These are phyloP conservation scores for Brassica hybrid DNA, from an alignment of 441 rosid species.

Conservation along the genomic window DNA sequence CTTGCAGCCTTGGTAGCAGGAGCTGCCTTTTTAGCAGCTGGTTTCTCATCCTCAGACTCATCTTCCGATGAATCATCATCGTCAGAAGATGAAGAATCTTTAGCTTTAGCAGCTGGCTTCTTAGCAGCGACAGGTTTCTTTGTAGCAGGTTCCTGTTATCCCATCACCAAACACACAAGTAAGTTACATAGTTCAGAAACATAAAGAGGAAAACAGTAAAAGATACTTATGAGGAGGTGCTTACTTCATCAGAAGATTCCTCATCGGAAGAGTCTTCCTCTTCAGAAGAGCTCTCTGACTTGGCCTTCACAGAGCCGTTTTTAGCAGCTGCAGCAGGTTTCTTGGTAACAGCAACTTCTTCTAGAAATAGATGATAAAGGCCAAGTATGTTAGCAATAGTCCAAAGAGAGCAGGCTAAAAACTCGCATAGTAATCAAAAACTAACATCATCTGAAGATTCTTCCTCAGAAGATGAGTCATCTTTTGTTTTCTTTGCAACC, in stretches of 20 bases:
- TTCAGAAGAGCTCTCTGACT: conserved; percentile 34
- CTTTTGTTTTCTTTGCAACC: conserved; percentile 35
- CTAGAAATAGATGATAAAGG: background rate
- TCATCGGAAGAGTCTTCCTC: conserved; percentile 41
- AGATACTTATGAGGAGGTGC: background rate
- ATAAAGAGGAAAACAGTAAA: background rate
- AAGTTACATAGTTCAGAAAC: background rate
- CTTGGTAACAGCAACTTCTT: conserved; percentile 33
- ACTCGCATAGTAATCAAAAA: background rate
- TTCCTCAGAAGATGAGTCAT: conserved; percentile 45
- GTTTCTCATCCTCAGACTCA: conserved; percentile 43
- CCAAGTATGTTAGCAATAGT: background rate
- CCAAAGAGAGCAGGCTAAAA: background rate
- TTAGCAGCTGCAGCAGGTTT: conserved; percentile 28
- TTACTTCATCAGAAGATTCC: conserved; percentile 42
- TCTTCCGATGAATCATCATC: conserved; percentile 40
- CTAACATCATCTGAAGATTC: conserved; percentile 46
- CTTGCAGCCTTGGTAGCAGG: conserved; percentile 44
- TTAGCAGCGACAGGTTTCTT: conserved; percentile 36
- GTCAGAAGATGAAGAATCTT: conserved; percentile 34
- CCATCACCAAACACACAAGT: background rate
- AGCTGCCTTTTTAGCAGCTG: conserved; percentile 40
- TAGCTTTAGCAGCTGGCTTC: conserved; percentile 39
- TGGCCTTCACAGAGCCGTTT: conserved; percentile 36
- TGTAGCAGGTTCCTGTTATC: conserved; percentile 26